Percentiles rank a stretch among this genome's conserved stretches.
These are phyloP conservation scores for Atalantia buxifolia DNA, from an alignment of 345 rosid species.

Conservation along the genomic window DNA sequence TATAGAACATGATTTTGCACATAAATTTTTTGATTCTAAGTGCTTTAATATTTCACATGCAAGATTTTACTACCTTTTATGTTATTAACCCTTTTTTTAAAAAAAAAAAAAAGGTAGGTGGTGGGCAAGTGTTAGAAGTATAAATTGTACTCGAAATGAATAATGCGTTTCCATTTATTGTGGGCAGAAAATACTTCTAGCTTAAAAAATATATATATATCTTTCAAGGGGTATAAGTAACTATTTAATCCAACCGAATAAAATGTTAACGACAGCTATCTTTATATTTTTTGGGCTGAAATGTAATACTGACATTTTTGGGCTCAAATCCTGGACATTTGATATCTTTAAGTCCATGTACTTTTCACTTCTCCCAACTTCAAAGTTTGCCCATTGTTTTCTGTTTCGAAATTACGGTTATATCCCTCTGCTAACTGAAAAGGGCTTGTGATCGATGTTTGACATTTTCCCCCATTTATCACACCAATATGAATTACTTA, in stretches of 20 bases:
- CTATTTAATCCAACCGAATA: too few relatives aligned
- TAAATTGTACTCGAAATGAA: too few relatives aligned
- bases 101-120: too few relatives aligned
- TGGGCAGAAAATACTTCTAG: not conserved
- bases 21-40: not conserved
- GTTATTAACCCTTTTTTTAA: too few relatives aligned
- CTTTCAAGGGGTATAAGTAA: too few relatives aligned
- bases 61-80: not conserved
- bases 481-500: not conserved
- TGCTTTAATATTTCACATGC: not conserved
- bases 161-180: too few relatives aligned
- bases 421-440: not conserved
- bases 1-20: not conserved
- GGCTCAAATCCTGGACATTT: not conserved
- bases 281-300: too few relatives aligned
- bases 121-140: too few relatives aligned
- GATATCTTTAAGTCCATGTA: not conserved
- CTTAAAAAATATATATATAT: too few relatives aligned
- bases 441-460: not conserved
- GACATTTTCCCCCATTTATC: not conserved
- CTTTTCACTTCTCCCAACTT: not conserved
- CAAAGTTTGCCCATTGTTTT: not conserved
- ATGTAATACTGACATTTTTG: not conserved
- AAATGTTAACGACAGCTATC: too few relatives aligned
- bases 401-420: not conserved